Percentiles rank a stretch among this genome's conserved stretches.
Conservation (phyloP, 2,329 filamentous ascomycete genomes). For the Pseudogymnoascus destructans region DNA sequence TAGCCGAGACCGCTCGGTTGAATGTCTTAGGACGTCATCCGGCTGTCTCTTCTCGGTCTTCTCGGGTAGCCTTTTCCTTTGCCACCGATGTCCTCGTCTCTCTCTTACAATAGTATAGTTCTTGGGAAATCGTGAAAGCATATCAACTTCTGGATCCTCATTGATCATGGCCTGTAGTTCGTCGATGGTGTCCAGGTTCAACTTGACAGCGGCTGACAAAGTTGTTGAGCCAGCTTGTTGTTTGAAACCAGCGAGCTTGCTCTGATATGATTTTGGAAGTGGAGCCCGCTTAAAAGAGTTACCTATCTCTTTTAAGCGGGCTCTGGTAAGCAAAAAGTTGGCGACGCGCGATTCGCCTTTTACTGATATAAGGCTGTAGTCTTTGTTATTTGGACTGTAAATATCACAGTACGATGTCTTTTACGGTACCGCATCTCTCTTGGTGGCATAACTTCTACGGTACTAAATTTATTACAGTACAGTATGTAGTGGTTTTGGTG, state of each 20-base stretch:
- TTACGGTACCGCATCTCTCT: neutral
- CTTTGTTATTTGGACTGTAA: too few relatives aligned
- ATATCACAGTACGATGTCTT: neutral
- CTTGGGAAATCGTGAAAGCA: neutral
- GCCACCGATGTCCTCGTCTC: neutral
- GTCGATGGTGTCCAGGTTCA: neutral
- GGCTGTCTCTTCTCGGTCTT: neutral
- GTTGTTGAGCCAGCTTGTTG: neutral
- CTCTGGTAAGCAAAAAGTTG: too few relatives aligned
- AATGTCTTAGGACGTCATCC: neutral
- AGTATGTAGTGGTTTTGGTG: neutral
- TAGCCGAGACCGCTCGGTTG: neutral
- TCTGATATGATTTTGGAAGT: neutral
- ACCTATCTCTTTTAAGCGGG: too few relatives aligned
- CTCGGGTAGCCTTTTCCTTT: neutral
- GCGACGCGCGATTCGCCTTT: too few relatives aligned
- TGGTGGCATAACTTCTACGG: neutral
- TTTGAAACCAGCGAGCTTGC: neutral
- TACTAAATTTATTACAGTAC: neutral
- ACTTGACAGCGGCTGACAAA: neutral
- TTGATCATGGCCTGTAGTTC: neutral
- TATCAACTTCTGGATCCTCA: neutral
- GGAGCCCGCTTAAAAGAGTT: too few relatives aligned
- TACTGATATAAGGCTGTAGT: too few relatives aligned
- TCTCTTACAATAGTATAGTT: conserved; percentile 1